phyloP scores from a whole-genome alignment of 306 rosid species.

The Cicer pinnatifidum region DNA sequence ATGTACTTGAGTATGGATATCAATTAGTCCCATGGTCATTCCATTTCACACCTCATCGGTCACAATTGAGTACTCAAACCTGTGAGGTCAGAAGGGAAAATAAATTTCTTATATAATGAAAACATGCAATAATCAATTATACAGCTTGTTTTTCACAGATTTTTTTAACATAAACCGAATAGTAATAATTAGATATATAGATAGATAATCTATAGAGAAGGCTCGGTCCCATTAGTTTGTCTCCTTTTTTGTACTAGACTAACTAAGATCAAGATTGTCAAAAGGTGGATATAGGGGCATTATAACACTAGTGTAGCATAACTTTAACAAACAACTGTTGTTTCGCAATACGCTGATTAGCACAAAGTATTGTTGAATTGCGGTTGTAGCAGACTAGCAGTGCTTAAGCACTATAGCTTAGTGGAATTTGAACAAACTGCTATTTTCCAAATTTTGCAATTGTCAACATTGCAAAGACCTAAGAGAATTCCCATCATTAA shows the following conservation, averaged over 20 bases:
- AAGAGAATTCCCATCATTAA: too few relatives aligned
- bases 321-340: too few relatives aligned
- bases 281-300: too few relatives aligned
- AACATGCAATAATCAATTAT: slow-evolving; percentile 16
- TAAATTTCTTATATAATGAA: slow-evolving; percentile 26
- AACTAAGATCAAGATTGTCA: too few relatives aligned
- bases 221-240: background rate
- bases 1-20: background rate
- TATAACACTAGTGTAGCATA: too few relatives aligned
- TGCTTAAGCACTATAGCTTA: too few relatives aligned
- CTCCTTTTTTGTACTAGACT: background rate
- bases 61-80: slow-evolving; percentile 29
- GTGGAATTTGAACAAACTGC: too few relatives aligned
- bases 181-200: background rate
- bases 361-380: too few relatives aligned
- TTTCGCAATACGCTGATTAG: too few relatives aligned
- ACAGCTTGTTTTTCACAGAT: background rate
- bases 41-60: background rate
- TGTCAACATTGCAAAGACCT: too few relatives aligned
- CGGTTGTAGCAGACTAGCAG: too few relatives aligned
- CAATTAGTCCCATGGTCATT: slow-evolving; percentile 13
- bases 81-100: slow-evolving; percentile 26
- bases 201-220: background rate
- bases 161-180: background rate
- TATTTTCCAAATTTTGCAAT: too few relatives aligned